A percentile compares a stretch with the other conserved stretches of the same genome.
These are phyloP conservation scores for Letharia lupina DNA, from an alignment of 495 filamentous ascomycete species.

Conservation along the genomic window DNA sequence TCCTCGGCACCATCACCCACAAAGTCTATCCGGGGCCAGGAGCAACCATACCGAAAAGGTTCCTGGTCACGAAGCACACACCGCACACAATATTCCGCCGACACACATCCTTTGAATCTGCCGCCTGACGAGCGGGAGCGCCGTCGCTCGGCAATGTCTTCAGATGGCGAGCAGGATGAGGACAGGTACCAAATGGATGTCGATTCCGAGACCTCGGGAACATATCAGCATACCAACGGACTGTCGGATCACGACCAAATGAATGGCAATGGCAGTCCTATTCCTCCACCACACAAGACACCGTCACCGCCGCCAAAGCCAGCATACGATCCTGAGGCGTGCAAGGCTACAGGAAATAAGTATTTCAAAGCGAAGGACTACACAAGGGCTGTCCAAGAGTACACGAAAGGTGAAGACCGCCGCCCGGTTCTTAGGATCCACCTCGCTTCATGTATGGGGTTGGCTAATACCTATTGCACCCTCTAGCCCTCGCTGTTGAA, in stretches of 20 bases:
- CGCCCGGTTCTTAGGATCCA: not conserved
- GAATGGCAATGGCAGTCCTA: conserved; percentile 49
- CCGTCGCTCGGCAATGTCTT: conserved; percentile 60
- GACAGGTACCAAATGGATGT: conserved; percentile 64
- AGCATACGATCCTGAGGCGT: conserved; percentile 68
- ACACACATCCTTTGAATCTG: conserved; percentile 77
- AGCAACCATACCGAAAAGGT: conserved; percentile 32
- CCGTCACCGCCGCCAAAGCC: conserved; percentile 42
- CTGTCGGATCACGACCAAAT: conserved; percentile 47
- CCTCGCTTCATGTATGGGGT: not conserved
- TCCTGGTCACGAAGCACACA: conserved; percentile 30
- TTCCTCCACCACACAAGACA: conserved; percentile 70
- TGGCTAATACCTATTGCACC: conserved; percentile 12
- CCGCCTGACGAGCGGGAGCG: conserved; percentile 76
- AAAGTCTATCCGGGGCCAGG: conserved; percentile 19
- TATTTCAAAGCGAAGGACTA: conserved; percentile 92
- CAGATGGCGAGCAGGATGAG: conserved; percentile 48
- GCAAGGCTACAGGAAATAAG: conserved; percentile 89
- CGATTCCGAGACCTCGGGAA: conserved; percentile 51
- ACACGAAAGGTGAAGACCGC: conserved; percentile 68
- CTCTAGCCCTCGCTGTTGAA: conserved; percentile 68
- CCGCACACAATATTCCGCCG: conserved; percentile 31
- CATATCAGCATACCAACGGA: conserved; percentile 28
- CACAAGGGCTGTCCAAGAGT: conserved; percentile 75
- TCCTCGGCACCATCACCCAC: conserved; percentile 19